Percentiles rank a stretch among this genome's conserved stretches.
These are phyloP conservation scores for Populus hybrid DNA, from an alignment of 441 rosid genomes.

Conservation along the genomic window DNA sequence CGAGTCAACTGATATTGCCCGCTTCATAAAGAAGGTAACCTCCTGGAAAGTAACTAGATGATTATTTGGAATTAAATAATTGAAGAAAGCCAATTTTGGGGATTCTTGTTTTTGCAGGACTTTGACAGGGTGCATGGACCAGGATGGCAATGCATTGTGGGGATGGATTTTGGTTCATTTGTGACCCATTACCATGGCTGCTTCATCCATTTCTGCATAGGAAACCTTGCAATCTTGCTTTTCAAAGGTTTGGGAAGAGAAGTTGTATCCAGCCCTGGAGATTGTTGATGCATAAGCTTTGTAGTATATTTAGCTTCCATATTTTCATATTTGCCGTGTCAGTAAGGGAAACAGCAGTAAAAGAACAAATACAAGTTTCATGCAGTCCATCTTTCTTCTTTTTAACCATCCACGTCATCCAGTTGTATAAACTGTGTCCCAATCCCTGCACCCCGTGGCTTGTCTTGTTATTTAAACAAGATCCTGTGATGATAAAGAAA, in stretches of 20 bases:
- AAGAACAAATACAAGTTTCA: conserved; percentile 9
- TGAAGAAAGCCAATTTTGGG: neutral
- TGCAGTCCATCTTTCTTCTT: conserved; percentile 4
- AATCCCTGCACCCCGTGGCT: conserved; percentile 8
- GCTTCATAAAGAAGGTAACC: conserved; percentile 34
- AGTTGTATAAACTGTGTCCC: conserved; percentile 4
- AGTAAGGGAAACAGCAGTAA: conserved; percentile 17
- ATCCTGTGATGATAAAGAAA: neutral
- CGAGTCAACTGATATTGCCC: conserved; percentile 39
- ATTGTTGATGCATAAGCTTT: conserved; percentile 8
- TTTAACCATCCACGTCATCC: conserved; percentile 2
- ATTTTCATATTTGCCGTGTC: conserved; percentile 13
- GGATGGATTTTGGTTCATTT: conserved; percentile 40
- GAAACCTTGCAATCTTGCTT: conserved; percentile 35
- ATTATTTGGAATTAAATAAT: neutral
- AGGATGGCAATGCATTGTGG: conserved; percentile 43
- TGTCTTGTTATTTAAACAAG: neutral
- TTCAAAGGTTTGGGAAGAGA: conserved; percentile 29
- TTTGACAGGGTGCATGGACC: conserved; percentile 31
- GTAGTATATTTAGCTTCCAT: conserved; percentile 12
- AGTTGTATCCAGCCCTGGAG: conserved; percentile 21
- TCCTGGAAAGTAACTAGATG: neutral
- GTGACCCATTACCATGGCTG: conserved; percentile 45
- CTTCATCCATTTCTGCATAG: conserved; percentile 39
- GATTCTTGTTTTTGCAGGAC: conserved; percentile 30